These are phyloP conservation scores for Croton setiger DNA, from an alignment of 441 rosid species.

Conservation along the genomic window DNA sequence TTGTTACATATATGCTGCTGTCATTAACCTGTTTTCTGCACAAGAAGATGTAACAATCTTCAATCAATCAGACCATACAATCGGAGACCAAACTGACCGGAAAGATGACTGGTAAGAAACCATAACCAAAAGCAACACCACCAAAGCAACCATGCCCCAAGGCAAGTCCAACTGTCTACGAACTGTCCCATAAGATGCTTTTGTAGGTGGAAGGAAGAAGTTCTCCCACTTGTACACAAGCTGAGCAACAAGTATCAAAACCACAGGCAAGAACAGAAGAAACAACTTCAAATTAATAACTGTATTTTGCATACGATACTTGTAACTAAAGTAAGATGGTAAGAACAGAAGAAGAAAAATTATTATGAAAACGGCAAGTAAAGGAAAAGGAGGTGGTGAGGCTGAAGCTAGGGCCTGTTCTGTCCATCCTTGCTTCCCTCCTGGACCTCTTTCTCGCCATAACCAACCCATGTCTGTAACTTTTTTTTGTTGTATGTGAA, in stretches of 20 bases:
- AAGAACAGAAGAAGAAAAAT: slow-evolving; percentile 41
- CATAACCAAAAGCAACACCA: slow-evolving; percentile 50
- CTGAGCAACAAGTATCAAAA: slow-evolving; percentile 42
- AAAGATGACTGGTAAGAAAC: slow-evolving; percentile 59
- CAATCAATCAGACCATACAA: slow-evolving; percentile 20
- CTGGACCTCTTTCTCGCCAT: slow-evolving; percentile 45
- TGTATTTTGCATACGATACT: slow-evolving; percentile 37
- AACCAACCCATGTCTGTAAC: slow-evolving; percentile 55
- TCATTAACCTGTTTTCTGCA: neutral
- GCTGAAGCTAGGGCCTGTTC: slow-evolving; percentile 45
- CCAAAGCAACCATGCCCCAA: slow-evolving; percentile 49
- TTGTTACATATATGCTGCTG: too few relatives aligned
- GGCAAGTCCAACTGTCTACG: slow-evolving; percentile 38
- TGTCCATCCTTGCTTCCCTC: slow-evolving; percentile 64
- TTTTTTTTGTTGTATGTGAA: neutral
- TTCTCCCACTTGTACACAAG: slow-evolving; percentile 25
- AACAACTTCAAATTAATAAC: slow-evolving; percentile 45
- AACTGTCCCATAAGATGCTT: slow-evolving; percentile 21
- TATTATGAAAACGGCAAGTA: slow-evolving; percentile 48
- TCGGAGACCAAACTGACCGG: slow-evolving; percentile 59
- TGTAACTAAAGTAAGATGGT: slow-evolving; percentile 49
- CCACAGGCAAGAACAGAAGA: slow-evolving; percentile 52
- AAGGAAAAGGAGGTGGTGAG: slow-evolving; percentile 57
- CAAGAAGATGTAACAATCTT: neutral
- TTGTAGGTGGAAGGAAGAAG: slow-evolving; percentile 32